phyloP scores from a whole-genome alignment of 768 basidiomycete genomes.

The Sarcodon aspratus region DNA sequence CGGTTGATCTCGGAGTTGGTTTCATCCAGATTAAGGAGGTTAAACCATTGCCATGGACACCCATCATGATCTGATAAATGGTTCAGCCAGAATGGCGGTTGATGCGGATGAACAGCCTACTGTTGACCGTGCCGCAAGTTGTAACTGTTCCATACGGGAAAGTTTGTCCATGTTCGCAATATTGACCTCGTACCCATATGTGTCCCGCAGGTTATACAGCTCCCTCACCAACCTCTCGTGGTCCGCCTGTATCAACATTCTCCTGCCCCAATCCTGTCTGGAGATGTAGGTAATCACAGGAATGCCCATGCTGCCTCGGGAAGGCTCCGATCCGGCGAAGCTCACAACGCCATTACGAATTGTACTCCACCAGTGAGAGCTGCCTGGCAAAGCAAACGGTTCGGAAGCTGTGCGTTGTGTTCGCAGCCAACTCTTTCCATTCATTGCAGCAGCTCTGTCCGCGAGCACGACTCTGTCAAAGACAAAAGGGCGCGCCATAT shows the following conservation, averaged over 20 bases:
- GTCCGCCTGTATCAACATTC: slow-evolving; percentile 66
- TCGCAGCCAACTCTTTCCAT: slow-evolving; percentile 47
- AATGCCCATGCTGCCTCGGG: slow-evolving; percentile 22
- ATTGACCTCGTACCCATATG: slow-evolving; percentile 79
- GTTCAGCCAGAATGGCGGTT: neutral
- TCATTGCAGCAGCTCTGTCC: slow-evolving; percentile 80
- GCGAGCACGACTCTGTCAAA: slow-evolving; percentile 83
- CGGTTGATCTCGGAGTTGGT: slow-evolving; percentile 67
- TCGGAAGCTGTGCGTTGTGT: slow-evolving; percentile 72
- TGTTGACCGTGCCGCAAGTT: slow-evolving; percentile 74
- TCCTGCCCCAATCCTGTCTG: slow-evolving; percentile 78
- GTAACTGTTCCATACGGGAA: slow-evolving; percentile 68
- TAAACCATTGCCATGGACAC: slow-evolving; percentile 87
- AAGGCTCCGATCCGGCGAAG: slow-evolving; percentile 48
- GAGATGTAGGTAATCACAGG: slow-evolving; percentile 92
- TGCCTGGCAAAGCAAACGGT: slow-evolving; percentile 65
- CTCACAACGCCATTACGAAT: slow-evolving; percentile 62
- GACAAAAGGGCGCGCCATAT: slow-evolving; percentile 58
- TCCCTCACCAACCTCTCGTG: slow-evolving; percentile 74
- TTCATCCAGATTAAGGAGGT: slow-evolving; percentile 92
- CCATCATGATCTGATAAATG: slow-evolving; percentile 72
- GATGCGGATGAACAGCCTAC: slow-evolving; percentile 28
- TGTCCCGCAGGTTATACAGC: slow-evolving; percentile 54
- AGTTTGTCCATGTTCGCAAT: slow-evolving; percentile 79
- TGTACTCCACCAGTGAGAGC: slow-evolving; percentile 77